These are phyloP conservation scores for Eucalyptus regnans DNA, from an alignment of 345 rosid genomes.

Conservation along the genomic window DNA sequence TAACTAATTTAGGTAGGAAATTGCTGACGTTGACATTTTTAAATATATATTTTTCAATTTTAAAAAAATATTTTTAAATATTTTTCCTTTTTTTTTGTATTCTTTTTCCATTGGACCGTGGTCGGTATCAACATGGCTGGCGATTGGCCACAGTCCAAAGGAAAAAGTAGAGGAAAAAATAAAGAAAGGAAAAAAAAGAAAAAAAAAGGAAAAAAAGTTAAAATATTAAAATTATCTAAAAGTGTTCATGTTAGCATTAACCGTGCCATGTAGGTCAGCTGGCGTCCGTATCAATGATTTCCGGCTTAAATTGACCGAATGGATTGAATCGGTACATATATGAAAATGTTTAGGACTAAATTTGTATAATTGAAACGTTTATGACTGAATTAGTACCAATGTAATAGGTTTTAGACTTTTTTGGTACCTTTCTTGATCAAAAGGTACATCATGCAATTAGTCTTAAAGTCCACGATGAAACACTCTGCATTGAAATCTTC, in stretches of 20 bases:
- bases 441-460: accelerated
- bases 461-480: accelerated
- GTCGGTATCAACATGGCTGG: too few species aligned
- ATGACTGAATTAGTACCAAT: accelerated
- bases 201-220: accelerated
- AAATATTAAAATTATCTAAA: too few species aligned
- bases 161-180: too few species aligned
- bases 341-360: too few species aligned
- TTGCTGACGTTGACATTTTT: too few species aligned
- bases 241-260: accelerated
- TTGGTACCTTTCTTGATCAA: too few species aligned
- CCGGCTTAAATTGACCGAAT: accelerated
- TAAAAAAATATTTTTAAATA: too few species aligned
- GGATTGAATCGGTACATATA: accelerated
- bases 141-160: accelerated
- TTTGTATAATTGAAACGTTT: accelerated
- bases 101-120: too few species aligned
- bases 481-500: accelerated
- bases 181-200: too few species aligned
- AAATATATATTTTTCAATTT: accelerated
- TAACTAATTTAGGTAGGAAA: accelerated
- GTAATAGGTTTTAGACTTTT: too few species aligned
- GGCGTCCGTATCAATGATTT: accelerated
- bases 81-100: too few species aligned
- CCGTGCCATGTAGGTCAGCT: accelerated